These are phyloP conservation scores for Trametes elegans DNA, from an alignment of 768 basidiomycete species.

Conservation along the genomic window DNA sequence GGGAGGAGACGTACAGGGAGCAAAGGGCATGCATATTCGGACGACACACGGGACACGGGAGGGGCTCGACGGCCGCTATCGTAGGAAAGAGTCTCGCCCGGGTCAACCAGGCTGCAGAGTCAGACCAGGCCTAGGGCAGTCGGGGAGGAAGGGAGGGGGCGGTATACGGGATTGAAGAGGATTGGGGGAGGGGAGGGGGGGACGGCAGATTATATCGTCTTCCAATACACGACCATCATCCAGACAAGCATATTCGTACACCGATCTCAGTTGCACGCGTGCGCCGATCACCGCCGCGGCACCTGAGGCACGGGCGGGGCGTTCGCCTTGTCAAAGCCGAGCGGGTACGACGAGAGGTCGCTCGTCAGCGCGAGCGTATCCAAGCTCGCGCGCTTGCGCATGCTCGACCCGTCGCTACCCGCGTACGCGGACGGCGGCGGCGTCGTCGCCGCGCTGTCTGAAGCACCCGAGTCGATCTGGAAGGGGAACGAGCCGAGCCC, in stretches of 20 bases:
- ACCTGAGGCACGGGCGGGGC: slow-evolving; percentile 19
- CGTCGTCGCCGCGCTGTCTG: slow-evolving; percentile 31
- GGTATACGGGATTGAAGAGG: not conserved
- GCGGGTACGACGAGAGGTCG: slow-evolving; percentile 81
- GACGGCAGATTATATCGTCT: slow-evolving; percentile 3
- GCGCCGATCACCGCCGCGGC: slow-evolving; percentile 7
- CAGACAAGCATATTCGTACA: slow-evolving; percentile 18
- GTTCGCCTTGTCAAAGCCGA: slow-evolving; percentile 55
- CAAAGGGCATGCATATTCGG: not conserved
- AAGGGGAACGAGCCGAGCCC: slow-evolving; percentile 86
- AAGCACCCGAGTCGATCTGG: slow-evolving; percentile 69
- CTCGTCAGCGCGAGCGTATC: slow-evolving; percentile 83
- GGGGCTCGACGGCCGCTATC: slow-evolving; percentile 15
- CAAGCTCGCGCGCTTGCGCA: slow-evolving; percentile 73
- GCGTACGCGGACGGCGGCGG: slow-evolving; percentile 32
- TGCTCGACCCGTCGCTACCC: slow-evolving; percentile 33
- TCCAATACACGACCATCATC: slow-evolving; percentile 17
- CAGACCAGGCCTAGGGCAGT: slow-evolving; percentile 22
- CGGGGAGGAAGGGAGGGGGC: not conserved
- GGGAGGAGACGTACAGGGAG: slow-evolving; percentile 16
- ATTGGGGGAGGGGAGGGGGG: not conserved
- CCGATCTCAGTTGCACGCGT: slow-evolving; percentile 4
- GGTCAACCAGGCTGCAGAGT: slow-evolving; percentile 21
- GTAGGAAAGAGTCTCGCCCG: slow-evolving; percentile 21
- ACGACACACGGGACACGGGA: not conserved